These are phyloP conservation scores for Xylaria sp. DNA, from an alignment of 2,329 filamentous ascomycete species.

Conservation along the genomic window DNA sequence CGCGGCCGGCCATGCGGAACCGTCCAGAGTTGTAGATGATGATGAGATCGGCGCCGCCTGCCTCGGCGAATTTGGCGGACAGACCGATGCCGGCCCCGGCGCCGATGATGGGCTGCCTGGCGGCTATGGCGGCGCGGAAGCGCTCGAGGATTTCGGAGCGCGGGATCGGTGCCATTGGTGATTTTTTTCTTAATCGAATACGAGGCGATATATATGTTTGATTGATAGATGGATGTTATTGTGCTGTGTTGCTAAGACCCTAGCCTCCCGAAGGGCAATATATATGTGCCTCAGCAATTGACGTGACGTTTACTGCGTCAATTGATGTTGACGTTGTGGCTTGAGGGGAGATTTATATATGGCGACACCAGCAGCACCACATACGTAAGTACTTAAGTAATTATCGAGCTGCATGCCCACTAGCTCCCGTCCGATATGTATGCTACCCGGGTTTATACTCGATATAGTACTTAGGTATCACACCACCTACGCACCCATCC, in stretches of 20 bases:
- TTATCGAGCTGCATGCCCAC: background rate
- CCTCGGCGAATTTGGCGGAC: conserved; percentile 76
- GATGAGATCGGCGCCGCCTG: conserved; percentile 75
- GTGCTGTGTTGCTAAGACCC: too few relatives aligned
- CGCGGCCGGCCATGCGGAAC: conserved; percentile 78
- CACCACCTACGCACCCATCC: conserved; percentile 16
- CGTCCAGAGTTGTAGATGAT: conserved; percentile 79
- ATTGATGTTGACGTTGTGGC: too few relatives aligned
- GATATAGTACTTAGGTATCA: background rate
- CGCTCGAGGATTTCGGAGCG: conserved; percentile 65
- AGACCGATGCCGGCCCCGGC: conserved; percentile 77
- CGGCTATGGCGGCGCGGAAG: conserved; percentile 64
- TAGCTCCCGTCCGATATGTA: conserved; percentile 2
- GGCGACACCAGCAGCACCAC: too few relatives aligned
- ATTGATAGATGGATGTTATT: too few relatives aligned
- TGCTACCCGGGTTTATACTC: background rate
- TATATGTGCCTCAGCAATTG: conserved; percentile 4
- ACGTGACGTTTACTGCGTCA: too few relatives aligned
- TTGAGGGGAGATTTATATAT: background rate
- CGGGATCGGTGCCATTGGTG: conserved; percentile 59
- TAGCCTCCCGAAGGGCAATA: background rate
- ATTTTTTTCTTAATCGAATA: background rate
- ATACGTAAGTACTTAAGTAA: conserved; percentile 14
- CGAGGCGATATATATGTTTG: background rate
- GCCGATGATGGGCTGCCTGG: conserved; percentile 71